A percentile compares a stretch with the other conserved stretches of the same genome.
Evolutionary conservation across 2,329 filamentous ascomycete genomes (phyloP).

Genomic region (Alternaria triticina): DNA sequence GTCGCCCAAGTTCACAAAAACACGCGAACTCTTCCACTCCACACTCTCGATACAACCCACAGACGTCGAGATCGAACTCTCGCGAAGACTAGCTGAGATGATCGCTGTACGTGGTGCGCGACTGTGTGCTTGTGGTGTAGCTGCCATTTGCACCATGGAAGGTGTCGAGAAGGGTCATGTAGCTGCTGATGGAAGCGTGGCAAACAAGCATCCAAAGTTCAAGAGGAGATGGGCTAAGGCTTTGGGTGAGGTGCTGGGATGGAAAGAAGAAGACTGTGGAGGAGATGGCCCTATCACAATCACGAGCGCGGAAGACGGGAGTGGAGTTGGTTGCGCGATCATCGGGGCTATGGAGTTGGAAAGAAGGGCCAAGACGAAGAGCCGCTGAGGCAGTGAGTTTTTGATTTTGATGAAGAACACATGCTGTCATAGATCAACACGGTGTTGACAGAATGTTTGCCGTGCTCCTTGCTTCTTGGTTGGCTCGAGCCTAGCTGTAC

Average conservation of each 20-base stretch:
- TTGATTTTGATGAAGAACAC: not conserved
- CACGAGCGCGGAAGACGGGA: slow-evolving; percentile 51
- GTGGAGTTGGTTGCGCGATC: slow-evolving; percentile 49
- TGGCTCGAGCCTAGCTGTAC: not conserved
- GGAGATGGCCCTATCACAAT: slow-evolving; percentile 45
- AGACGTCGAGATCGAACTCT: slow-evolving; percentile 36
- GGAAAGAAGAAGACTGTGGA: slow-evolving; percentile 29
- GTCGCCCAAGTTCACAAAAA: slow-evolving; percentile 22
- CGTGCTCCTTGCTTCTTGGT: not conserved
- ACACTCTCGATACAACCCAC: slow-evolving; percentile 26
- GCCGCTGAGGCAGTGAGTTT: not conserved
- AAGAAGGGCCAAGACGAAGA: slow-evolving; percentile 7
- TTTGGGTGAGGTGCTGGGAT: slow-evolving; percentile 48
- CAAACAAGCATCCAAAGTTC: slow-evolving; percentile 52
- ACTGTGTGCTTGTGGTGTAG: slow-evolving; percentile 48
- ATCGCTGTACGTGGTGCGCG: slow-evolving; percentile 45
- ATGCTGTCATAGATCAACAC: not conserved
- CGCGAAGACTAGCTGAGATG: slow-evolving; percentile 37
- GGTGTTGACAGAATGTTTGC: not conserved
- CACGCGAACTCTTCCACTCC: slow-evolving; percentile 28
- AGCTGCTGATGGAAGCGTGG: slow-evolving; percentile 49
- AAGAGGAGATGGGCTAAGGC: slow-evolving; percentile 50
- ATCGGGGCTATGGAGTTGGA: slow-evolving; percentile 43
- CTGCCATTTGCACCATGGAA: slow-evolving; percentile 47
- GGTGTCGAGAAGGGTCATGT: slow-evolving; percentile 42